These are phyloP conservation scores for Nothophytophthora sp. DNA, from an alignment of 352 stramenopile species.

Conservation along the genomic window DNA sequence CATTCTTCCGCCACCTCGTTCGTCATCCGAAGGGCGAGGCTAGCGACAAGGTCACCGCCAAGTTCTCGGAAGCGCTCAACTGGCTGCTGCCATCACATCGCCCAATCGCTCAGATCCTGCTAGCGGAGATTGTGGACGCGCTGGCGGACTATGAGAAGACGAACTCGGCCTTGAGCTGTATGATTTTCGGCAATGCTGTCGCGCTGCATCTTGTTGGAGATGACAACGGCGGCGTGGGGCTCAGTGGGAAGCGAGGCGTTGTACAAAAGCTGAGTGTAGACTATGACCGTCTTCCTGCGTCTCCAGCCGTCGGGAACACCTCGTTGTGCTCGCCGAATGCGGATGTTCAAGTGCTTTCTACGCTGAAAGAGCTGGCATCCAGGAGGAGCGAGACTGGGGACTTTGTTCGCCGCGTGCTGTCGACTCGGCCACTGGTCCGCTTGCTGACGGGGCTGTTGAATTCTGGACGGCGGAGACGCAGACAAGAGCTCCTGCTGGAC, in stretches of 20 bases:
- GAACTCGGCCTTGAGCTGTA: constrained; percentile 2
- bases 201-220: constrained; percentile 23
- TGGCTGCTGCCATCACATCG: constrained; percentile 22
- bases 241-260: constrained; percentile 26
- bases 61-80: constrained; percentile 30
- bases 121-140: constrained; percentile 26
- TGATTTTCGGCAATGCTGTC: constrained; percentile 35
- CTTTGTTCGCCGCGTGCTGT: constrained; percentile 49
- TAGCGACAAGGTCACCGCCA: constrained; percentile 13
- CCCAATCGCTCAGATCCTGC: constrained; percentile 7
- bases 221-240: constrained; percentile 12
- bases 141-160: constrained; percentile 19
- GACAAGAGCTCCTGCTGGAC: constrained; percentile 38
- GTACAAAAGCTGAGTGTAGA: constrained; percentile 38
- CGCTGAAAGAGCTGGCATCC: constrained; percentile 23
- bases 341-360: constrained; percentile 20
- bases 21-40: constrained; percentile 8
- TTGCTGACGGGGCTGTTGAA: constrained; percentile 33
- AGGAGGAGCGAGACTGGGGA: constrained; percentile 21
- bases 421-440: constrained; percentile 26
- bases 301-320: constrained; percentile 10
- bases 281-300: constrained; percentile 18
- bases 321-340: constrained; percentile 1
- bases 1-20: constrained; percentile 24
- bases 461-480: constrained; percentile 18